Percentiles rank a stretch among this genome's conserved stretches.
Evolutionary conservation across 345 rosid species (phyloP).

Genomic region (Eucalyptus sideroxylon): DNA sequence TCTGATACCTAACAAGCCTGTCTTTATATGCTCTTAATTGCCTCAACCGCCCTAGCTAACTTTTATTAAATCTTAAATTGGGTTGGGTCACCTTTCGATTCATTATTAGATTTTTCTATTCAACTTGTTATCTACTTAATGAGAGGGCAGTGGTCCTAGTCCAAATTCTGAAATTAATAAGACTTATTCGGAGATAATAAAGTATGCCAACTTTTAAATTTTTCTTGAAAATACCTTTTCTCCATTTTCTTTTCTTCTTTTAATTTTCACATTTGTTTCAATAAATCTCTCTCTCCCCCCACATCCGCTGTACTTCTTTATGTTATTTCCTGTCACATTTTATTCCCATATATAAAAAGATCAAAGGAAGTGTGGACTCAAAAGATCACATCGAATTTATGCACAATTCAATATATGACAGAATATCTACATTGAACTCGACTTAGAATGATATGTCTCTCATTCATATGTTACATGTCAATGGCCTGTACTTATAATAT

Average conservation of each 20-base stretch:
- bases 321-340: too few species aligned
- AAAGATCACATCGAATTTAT: neutral
- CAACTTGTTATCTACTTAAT: neutral
- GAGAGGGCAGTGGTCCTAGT: neutral
- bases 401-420: neutral
- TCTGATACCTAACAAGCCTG: accelerated
- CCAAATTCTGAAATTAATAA: too few species aligned
- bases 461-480: neutral
- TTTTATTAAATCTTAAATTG: too few species aligned
- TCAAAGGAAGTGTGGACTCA: neutral
- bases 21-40: neutral
- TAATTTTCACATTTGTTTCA: neutral
- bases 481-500: neutral
- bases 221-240: neutral
- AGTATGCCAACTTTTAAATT: neutral
- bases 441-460: neutral
- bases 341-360: too few species aligned
- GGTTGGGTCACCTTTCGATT: neutral
- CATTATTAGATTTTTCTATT: accelerated
- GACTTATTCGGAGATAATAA: too few species aligned
- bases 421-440: neutral
- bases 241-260: neutral
- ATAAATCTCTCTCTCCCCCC: neutral
- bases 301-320: too few species aligned
- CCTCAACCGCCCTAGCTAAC: neutral